Conservation (phyloP, 1,139 yeast genomes). For the Yamadazyma blattariae region DNA sequence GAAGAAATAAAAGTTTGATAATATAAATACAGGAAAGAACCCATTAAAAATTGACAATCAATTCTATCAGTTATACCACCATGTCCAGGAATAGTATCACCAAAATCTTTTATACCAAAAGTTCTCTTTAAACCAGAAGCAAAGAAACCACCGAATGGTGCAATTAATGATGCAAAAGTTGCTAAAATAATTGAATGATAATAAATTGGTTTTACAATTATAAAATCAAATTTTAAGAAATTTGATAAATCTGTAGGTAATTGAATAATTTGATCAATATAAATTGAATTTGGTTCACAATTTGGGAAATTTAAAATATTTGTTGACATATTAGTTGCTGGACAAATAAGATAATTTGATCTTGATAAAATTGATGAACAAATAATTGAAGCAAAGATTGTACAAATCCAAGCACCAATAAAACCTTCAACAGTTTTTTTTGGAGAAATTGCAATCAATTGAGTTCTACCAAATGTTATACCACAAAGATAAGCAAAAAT, state of each 20-base stretch:
- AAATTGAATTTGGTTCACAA: slow-evolving; percentile 87
- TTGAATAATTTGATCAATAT: slow-evolving; percentile 72
- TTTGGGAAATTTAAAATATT: slow-evolving; percentile 44
- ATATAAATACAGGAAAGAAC: slow-evolving; percentile 88
- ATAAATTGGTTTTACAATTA: slow-evolving; percentile 80
- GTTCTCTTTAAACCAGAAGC: slow-evolving; percentile 97
- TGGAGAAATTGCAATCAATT: slow-evolving; percentile 89
- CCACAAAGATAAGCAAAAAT: slow-evolving; percentile 97
- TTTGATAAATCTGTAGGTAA: slow-evolving; percentile 68
- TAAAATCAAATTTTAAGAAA: slow-evolving; percentile 21
- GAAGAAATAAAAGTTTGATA: slow-evolving; percentile 87
- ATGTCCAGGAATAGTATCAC: slow-evolving; percentile 63
- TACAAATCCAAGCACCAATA: slow-evolving; percentile 96
- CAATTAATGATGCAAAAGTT: slow-evolving; percentile 93
- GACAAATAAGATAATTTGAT: slow-evolving; percentile 81
- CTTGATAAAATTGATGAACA: slow-evolving; percentile 64
- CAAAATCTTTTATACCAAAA: slow-evolving; percentile 65
- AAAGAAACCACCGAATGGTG: slow-evolving; percentile 98
- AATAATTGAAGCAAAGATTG: slow-evolving; percentile 69
- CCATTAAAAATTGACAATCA: slow-evolving; percentile 98
- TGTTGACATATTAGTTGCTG: slow-evolving; percentile 66
- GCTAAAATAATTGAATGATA: slow-evolving; percentile 85
- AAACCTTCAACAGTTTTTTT: slow-evolving; percentile 98
- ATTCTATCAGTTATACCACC: slow-evolving; percentile 98
- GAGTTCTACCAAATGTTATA: slow-evolving; percentile 92